Evolutionary conservation across 106 monocot species (phyloP).

Genomic region (Agapanthus africanus): DNA sequence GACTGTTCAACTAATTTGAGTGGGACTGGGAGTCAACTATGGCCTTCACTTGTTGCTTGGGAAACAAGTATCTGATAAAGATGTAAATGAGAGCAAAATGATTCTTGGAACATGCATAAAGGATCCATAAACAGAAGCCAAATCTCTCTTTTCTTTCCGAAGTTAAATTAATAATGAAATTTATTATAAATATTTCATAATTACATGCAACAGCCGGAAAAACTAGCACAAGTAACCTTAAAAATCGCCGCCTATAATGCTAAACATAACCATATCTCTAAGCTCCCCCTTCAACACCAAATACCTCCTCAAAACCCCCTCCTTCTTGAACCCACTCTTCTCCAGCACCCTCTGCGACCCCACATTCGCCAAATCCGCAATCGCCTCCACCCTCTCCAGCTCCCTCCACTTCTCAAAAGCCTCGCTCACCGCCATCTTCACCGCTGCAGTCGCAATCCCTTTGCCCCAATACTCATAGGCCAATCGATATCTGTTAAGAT

Average conservation of each 20-base stretch:
- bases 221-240: no score
- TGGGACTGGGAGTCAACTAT: background rate
- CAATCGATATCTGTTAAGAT: no score
- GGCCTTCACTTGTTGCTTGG: background rate
- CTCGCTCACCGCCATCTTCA: conserved; percentile 5
- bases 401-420: conserved; percentile 8
- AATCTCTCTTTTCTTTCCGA: no score
- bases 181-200: no score
- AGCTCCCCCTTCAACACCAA: conserved; percentile 11
- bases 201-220: no score
- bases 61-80: background rate
- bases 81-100: no score
- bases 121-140: conserved; percentile 4
- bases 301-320: conserved; percentile 18
- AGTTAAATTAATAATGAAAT: no score
- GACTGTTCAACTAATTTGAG: no score
- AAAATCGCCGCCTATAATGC: no score
- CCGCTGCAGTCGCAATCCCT: conserved; percentile 9
- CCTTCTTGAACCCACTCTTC: conserved; percentile 14
- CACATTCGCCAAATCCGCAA: conserved; percentile 12
- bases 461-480: conserved; percentile 3
- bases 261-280: conserved; percentile 22
- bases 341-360: conserved; percentile 13
- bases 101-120: no score
- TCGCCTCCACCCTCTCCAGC: conserved; percentile 13